Conservation (phyloP, 2,329 filamentous ascomycete genomes). For the Fonsecaea multimorphosa region DNA sequence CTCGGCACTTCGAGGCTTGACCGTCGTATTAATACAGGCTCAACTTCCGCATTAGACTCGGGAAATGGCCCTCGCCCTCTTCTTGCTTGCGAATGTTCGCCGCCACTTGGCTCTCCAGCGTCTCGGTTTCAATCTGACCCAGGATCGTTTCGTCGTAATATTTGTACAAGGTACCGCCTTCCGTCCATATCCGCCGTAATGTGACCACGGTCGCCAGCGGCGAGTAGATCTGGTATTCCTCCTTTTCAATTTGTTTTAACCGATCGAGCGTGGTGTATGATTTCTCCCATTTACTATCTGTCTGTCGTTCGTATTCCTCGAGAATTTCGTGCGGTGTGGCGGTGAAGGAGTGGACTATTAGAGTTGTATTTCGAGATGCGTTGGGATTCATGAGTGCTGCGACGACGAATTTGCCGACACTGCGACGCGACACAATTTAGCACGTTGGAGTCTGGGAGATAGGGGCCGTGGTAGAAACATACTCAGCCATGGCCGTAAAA, state of each 20-base stretch:
- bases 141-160: slow-evolving; percentile 70
- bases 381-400: slow-evolving; percentile 65
- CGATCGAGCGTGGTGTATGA: slow-evolving; percentile 60
- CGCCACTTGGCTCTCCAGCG: slow-evolving; percentile 51
- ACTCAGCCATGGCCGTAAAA: slow-evolving; percentile 75
- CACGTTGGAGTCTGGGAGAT: background rate
- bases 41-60: slow-evolving; percentile 38
- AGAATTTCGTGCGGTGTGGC: slow-evolving; percentile 67
- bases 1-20: background rate
- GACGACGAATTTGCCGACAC: slow-evolving; percentile 70
- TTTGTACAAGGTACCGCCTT: slow-evolving; percentile 73
- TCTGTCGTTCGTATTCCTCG: slow-evolving; percentile 72
- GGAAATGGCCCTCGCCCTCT: slow-evolving; percentile 37
- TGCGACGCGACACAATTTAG: slow-evolving; percentile 42
- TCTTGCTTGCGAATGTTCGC: slow-evolving; percentile 38
- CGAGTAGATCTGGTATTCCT: slow-evolving; percentile 62
- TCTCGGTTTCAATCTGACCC: slow-evolving; percentile 60
- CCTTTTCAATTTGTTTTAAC: slow-evolving; percentile 63
- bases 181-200: slow-evolving; percentile 72
- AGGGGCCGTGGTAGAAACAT: slow-evolving; percentile 32
- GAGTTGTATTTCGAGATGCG: slow-evolving; percentile 59
- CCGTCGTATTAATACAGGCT: slow-evolving; percentile 28
- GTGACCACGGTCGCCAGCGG: slow-evolving; percentile 64
- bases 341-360: slow-evolving; percentile 75
- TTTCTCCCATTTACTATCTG: slow-evolving; percentile 61